Base-by-base conservation (phyloP, 371 early-diverging fungal species). In the Mucor racemosus region DNA sequence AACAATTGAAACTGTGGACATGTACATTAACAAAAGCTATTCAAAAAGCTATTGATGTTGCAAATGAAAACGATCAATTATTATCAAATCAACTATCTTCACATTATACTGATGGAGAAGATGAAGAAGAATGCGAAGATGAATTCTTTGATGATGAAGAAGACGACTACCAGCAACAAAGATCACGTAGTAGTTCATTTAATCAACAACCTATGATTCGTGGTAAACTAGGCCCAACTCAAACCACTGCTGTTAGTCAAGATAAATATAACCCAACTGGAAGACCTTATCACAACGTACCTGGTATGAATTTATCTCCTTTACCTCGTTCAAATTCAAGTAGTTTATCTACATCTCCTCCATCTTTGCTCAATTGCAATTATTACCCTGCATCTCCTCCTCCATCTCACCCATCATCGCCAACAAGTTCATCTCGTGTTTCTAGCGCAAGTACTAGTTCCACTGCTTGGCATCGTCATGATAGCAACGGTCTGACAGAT, bases 1-100 rank as follows among this genome's bases (percentile, higher is more conserved):
- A 98, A 70, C 98, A 97, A 73, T 85, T 94, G 31, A 88, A 88
- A 59, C 84, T 91, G 63, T 99, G 99, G 98, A 88, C 91, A 74
- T 74, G 76, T 19, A 84, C 92, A 2, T 69, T 95, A 46, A 86
- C 90, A 60, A 81, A 84, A 60, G 76, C 88, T 36, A 79, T 50
- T 44, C 62, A 65, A 35, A 61, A 65, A 14, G 68, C 69, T 5
- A 36, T 55, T 26, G 58, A 56, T 58, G 53, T 31, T 53, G 76
- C 77, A 4, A 76, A 33, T 38, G 62, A 61, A 62, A 39, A 53
- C 15, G 50, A 61, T 5, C 34, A 50, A 5, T 11, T 66, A 11
- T 10, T 65, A 15, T 48, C 62, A 7, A 69, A 19, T n/a, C 58
- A 60, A 19, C 9, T 57, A 7, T 26, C 48, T 3, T 35, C 55